Percentiles rank a stretch among this genome's conserved stretches.
Conservation (phyloP, 257 asterid species). For the Thymus mandschuricus region DNA sequence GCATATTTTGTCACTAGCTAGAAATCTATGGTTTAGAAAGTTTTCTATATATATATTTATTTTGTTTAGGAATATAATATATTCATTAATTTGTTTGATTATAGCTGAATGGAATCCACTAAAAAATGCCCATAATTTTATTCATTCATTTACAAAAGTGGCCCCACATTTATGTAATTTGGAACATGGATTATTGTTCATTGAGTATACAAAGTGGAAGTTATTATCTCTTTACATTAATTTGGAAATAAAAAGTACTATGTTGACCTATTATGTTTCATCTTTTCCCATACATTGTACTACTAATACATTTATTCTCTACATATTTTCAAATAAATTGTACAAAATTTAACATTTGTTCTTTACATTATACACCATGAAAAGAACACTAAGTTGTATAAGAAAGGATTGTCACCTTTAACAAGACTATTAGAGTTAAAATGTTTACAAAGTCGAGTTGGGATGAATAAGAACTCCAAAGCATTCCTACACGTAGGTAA, state of each 20-base stretch:
- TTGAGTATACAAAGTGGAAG: not conserved
- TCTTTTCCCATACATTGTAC: not conserved
- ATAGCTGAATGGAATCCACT: too few species aligned
- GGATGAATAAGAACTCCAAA: too few species aligned
- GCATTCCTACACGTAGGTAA: too few species aligned
- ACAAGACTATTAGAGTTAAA: too few species aligned
- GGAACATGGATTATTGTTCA: not conserved
- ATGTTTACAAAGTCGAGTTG: too few species aligned
- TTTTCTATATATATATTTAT: not conserved
- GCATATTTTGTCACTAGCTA: not conserved
- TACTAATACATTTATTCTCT: not conserved
- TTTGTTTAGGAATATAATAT: too few species aligned
- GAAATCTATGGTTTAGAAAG: too few species aligned
- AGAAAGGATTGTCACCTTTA: too few species aligned
- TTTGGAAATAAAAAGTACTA: constrained; percentile 1
- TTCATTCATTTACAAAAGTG: not conserved
- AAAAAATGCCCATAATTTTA: too few species aligned
- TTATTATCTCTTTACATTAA: not conserved
- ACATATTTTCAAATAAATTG: not conserved
- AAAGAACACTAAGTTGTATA: too few species aligned
- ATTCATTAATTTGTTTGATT: not conserved
- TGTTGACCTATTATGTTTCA: not conserved
- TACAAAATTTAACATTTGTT: not conserved
- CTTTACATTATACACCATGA: too few species aligned
- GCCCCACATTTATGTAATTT: not conserved